Evolutionary conservation across 495 filamentous ascomycete genomes (phyloP), one percentile per base, ranked within the genome.

Genomic region (Penicillium herquei): DNA sequence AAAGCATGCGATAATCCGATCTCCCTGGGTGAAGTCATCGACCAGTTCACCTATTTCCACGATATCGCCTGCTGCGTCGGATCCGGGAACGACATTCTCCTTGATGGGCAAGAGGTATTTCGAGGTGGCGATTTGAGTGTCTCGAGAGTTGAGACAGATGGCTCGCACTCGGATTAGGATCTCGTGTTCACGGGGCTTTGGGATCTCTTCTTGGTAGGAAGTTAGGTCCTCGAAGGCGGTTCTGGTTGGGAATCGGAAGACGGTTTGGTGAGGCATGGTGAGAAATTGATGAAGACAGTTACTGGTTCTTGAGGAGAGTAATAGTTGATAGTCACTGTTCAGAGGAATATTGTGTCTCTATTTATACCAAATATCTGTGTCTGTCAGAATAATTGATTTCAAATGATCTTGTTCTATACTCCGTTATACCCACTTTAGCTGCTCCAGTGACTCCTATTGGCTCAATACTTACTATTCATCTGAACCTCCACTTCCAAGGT

Each of bases 61-160:
- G 32, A 93, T 77, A 40, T 79, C 80, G 21, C 89, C 88, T 0
- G 89, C 82, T 39, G 86, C 87, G 61, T 93, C 88, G 6, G 87
- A 91, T 30, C 66, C 77, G 4, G 86, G 79, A 3, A 91, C 76
- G 7, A 91, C 73, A 44, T 76, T 75, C 16, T 81, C 66, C 31
- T 67, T 67, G 14, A 78, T 61, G 0, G 79, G 64, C 67, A 89
- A 88, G 11, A 82, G 80, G 61, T 91, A 92, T 63, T 70, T 67
- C 0, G 41, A 47, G 9, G 50, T 53, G 7, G 54, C 39, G 32
- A 61, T 69, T 69, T 77, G 77, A 3, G 69, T 74, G 56, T 83
- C 78, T 18, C 78, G 68, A 42, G 72, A 81, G 52, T 83, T 83
- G 17, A 81, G 61, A n/a, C 73, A 63, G 1, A 81, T 72, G 32